Percentiles rank a stretch among this genome's conserved stretches.
phyloP scores from a whole-genome alignment of 371 early-diverging fungal species.

The Dichotomocladium elegans region DNA sequence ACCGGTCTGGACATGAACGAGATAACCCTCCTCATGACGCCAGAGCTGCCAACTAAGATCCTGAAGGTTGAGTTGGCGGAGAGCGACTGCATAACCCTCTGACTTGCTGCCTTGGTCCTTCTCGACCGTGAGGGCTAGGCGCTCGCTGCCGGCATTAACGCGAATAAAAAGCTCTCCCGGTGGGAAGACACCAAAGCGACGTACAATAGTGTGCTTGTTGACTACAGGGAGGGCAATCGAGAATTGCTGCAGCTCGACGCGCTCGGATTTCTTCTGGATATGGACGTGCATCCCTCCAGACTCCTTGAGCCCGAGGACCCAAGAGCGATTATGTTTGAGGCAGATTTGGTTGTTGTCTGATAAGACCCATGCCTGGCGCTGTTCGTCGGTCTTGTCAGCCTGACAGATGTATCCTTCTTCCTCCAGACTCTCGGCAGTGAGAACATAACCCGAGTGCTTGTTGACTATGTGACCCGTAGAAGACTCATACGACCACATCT shows the following conservation, averaged over 20 bases:
- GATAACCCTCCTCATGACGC: conserved; percentile 30
- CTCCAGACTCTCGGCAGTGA: conserved; percentile 38
- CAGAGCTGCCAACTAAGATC: conserved; percentile 42
- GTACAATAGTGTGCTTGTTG: conserved; percentile 21
- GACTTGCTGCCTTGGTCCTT: conserved; percentile 7
- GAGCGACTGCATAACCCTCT: conserved; percentile 21
- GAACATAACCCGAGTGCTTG: conserved; percentile 42
- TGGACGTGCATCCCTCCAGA: conserved; percentile 43
- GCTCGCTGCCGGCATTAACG: conserved; percentile 13
- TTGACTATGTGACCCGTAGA: conserved; percentile 35
- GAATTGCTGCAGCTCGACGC: conserved; percentile 27
- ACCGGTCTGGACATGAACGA: conserved; percentile 51
- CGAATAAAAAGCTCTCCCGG: conserved; percentile 32
- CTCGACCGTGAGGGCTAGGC: conserved; percentile 31
- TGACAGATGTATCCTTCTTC: conserved; percentile 41
- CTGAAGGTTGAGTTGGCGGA: conserved; percentile 27
- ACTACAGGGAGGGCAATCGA: conserved; percentile 35
- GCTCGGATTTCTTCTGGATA: conserved; percentile 26
- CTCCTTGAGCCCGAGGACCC: conserved; percentile 51
- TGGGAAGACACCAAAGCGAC: conserved; percentile 41
- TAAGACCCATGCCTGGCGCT: too few species aligned
- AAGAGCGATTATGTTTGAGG: conserved; percentile 30
- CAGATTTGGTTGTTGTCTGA: conserved; percentile 35
- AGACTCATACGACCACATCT: conserved; percentile 47
- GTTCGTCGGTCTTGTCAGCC: too few species aligned